These are phyloP conservation scores for Stagonosporopsis vannaccii DNA, from an alignment of 2,329 filamentous ascomycete genomes.

Conservation along the genomic window DNA sequence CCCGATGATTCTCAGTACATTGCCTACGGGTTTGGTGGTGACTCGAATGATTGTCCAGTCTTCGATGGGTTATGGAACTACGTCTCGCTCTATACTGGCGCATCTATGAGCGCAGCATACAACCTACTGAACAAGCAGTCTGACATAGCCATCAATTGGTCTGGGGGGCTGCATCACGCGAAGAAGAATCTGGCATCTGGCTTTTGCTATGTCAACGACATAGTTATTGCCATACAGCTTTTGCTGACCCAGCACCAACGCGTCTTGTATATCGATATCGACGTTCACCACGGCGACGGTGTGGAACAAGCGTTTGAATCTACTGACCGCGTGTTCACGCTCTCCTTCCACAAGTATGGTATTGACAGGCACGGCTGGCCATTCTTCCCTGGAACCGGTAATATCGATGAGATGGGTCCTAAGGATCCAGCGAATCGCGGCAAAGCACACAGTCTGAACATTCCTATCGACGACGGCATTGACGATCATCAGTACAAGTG, in stretches of 20 bases:
- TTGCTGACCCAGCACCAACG: conserved; percentile 81
- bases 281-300: conserved; percentile 90
- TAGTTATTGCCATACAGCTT: conserved; percentile 90
- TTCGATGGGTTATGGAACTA: conserved; percentile 97
- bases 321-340: conserved; percentile 87
- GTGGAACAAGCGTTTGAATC: conserved; percentile 92
- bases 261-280: conserved; percentile 93
- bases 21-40: conserved; percentile 82
- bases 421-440: conserved; percentile 84
- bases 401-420: conserved; percentile 83
- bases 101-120: conserved; percentile 86
- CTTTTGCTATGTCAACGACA: conserved; percentile 99
- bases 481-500: conserved; percentile 87
- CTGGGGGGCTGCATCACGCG: conserved; percentile 93
- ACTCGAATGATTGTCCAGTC: conserved; percentile 82
- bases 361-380: conserved; percentile 60
- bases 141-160: conserved; percentile 98
- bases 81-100: conserved; percentile 90
- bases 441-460: conserved; percentile 88
- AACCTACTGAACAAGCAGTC: conserved; percentile 87
- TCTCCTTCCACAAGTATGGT: conserved; percentile 97
- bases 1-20: conserved; percentile 53
- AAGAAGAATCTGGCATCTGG: conserved; percentile 93
- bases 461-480: conserved; percentile 89
- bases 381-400: conserved; percentile 94